These are phyloP conservation scores for Colletotrichum endophyticum DNA, from an alignment of 2,329 filamentous ascomycete genomes.

Conservation along the genomic window DNA sequence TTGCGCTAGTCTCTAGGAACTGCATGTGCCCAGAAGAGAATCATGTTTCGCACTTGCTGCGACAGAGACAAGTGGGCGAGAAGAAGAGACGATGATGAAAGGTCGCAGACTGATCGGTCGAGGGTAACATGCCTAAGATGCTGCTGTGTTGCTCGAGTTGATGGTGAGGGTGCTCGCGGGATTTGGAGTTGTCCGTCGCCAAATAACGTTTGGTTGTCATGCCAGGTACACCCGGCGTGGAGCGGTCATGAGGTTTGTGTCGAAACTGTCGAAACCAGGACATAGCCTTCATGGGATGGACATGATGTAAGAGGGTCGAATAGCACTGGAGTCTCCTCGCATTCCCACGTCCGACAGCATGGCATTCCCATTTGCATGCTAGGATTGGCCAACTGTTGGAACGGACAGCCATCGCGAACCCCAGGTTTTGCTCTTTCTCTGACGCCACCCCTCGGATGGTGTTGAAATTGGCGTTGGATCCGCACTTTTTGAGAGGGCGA, in stretches of 20 bases:
- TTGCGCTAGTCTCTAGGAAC: background rate
- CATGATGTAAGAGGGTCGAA: background rate
- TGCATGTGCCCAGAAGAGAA: background rate
- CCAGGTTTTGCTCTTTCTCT: background rate
- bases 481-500: background rate
- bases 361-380: background rate
- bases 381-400: background rate
- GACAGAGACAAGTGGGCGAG: background rate
- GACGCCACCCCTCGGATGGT: constrained; percentile 11
- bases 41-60: background rate
- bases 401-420: background rate
- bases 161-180: background rate
- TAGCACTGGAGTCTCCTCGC: background rate
- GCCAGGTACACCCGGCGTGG: constrained; percentile 9
- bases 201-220: constrained; percentile 8
- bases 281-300: background rate
- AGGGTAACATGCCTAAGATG: background rate
- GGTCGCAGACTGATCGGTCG: background rate
- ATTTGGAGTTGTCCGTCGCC: constrained; percentile 5
- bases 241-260: constrained; percentile 10
- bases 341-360: background rate
- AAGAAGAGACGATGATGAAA: background rate
- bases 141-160: background rate
- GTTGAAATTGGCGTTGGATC: background rate
- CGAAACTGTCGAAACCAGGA: constrained; percentile 10